Percentiles rank a stretch among this genome's conserved stretches.
phyloP scores from a whole-genome alignment of 2,329 filamentous ascomycete species.

The Dothideomycetidae sp. region DNA sequence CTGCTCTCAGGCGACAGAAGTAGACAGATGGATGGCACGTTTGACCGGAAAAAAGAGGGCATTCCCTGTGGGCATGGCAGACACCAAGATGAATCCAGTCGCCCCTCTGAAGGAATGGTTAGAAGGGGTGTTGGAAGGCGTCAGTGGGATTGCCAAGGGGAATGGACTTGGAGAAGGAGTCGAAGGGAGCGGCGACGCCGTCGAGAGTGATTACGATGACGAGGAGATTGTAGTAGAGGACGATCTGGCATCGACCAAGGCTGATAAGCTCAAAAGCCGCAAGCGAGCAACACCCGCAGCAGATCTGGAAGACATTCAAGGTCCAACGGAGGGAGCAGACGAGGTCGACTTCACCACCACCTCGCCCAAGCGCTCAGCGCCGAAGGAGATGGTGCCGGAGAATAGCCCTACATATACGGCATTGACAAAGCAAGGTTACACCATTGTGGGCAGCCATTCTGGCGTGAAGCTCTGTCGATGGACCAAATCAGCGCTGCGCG shows the following conservation, averaged over 20 bases:
- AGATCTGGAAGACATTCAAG: slow-evolving; percentile 74
- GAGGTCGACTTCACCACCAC: slow-evolving; percentile 80
- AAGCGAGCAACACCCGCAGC: slow-evolving; percentile 23
- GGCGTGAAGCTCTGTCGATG: slow-evolving; percentile 97
- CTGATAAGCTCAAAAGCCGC: slow-evolving; percentile 29
- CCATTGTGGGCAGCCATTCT: slow-evolving; percentile 86
- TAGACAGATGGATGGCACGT: slow-evolving; percentile 96
- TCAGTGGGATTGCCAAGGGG: slow-evolving; percentile 43
- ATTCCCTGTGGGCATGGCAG: slow-evolving; percentile 77
- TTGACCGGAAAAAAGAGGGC: slow-evolving; percentile 74
- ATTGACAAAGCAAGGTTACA: slow-evolving; percentile 91
- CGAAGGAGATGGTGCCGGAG: slow-evolving; percentile 90
- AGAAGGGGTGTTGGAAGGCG: slow-evolving; percentile 54
- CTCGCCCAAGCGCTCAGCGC: slow-evolving; percentile 34
- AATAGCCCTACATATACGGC: slow-evolving; percentile 77
- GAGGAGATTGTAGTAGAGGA: slow-evolving; percentile 29
- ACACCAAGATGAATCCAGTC: slow-evolving; percentile 61
- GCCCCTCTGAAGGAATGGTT: slow-evolving; percentile 63
- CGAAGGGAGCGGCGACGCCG: slow-evolving; percentile 63
- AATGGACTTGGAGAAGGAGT: slow-evolving; percentile 51
- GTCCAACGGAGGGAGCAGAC: slow-evolving; percentile 36
- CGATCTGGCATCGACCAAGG: slow-evolving; percentile 10
- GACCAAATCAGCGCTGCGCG: slow-evolving; percentile 92
- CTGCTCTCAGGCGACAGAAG: slow-evolving; percentile 78
- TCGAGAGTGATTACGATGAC: slow-evolving; percentile 72